Percentiles rank a stretch among this genome's conserved stretches.
Evolutionary conservation across 345 rosid species (phyloP).

Genomic region (Eucalyptus camaldulensis): DNA sequence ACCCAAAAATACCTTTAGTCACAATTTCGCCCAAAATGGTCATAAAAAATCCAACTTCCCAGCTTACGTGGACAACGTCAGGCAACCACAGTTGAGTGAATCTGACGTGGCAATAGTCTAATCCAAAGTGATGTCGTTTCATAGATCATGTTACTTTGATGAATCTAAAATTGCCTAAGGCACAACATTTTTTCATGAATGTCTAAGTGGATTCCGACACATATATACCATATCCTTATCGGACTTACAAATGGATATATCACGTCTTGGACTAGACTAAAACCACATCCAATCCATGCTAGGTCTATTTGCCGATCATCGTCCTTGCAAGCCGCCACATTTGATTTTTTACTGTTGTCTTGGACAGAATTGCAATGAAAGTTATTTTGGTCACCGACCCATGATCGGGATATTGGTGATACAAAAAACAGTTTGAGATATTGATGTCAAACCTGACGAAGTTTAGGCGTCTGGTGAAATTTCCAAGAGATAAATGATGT

Average conservation of each 20-base stretch:
- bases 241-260: not conserved
- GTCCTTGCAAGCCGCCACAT: not conserved
- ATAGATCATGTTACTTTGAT: too few species aligned
- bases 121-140: not conserved
- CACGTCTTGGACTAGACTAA: not conserved
- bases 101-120: not conserved
- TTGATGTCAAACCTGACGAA: not conserved
- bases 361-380: not conserved
- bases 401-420: not conserved
- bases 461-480: not conserved
- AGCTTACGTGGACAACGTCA: rapidly evolving
- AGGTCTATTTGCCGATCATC: not conserved
- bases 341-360: not conserved
- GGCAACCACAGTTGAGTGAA: not conserved
- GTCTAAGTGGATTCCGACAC: not conserved
- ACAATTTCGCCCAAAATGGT: not conserved
- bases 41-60: too few species aligned
- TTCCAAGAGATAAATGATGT: not conserved
- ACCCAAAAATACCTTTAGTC: not conserved
- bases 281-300: not conserved
- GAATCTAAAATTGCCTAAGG: not conserved
- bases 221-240: not conserved
- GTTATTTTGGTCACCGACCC: not conserved
- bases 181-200: not conserved
- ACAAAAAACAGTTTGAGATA: not conserved